Evolutionary conservation across 768 basidiomycete genomes (phyloP).

Genomic region (Tricholoma saponaceum): DNA sequence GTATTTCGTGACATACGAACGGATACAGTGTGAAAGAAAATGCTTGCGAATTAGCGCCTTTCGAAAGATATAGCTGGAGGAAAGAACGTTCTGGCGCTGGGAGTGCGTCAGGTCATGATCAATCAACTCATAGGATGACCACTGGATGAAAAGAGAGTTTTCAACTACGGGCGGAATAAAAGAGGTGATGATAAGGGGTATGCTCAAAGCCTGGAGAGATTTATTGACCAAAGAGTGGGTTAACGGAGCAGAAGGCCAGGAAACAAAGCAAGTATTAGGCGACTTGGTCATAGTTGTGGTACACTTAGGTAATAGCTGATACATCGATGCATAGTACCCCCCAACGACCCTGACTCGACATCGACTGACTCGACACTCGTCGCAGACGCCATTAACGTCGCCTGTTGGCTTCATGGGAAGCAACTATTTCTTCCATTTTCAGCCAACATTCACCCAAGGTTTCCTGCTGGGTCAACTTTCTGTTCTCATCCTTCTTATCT

Average conservation of each 20-base stretch:
- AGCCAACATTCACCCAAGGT: slow-evolving; percentile 94
- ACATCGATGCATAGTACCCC: no score
- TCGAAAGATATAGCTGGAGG: slow-evolving; percentile 84
- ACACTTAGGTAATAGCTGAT: neutral
- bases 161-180: slow-evolving; percentile 10
- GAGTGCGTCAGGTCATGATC: slow-evolving; percentile 69
- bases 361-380: no score
- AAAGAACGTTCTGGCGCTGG: slow-evolving; percentile 47
- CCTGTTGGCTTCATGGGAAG: slow-evolving; percentile 31
- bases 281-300: neutral
- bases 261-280: slow-evolving; percentile 24
- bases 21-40: slow-evolving; percentile 74
- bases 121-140: slow-evolving; percentile 87
- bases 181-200: slow-evolving; percentile 16
- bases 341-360: no score
- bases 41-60: slow-evolving; percentile 96
- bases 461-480: slow-evolving; percentile 90
- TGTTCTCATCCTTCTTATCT: slow-evolving; percentile 67
- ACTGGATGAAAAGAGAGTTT: slow-evolving; percentile 48
- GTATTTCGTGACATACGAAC: slow-evolving; percentile 69
- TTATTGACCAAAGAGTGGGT: slow-evolving; percentile 40
- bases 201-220: slow-evolving; percentile 27
- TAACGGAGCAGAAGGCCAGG: slow-evolving; percentile 49
- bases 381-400: neutral
- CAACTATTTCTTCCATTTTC: slow-evolving; percentile 67